Conservation (phyloP, 805 yeast genomes). For the Lipomyces spencermartinsiae region DNA sequence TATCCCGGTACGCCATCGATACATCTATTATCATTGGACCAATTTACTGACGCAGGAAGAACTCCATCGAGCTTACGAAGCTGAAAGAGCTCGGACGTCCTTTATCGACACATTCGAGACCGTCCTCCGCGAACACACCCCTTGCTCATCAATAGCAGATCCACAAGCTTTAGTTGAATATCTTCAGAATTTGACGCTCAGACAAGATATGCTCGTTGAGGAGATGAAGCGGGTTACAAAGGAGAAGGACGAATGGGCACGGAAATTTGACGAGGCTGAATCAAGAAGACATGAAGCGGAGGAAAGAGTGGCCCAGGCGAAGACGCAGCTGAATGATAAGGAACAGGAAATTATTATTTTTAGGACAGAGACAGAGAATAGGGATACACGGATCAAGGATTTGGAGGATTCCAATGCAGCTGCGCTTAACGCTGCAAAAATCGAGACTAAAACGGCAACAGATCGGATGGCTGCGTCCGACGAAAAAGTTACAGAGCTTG, state of each 20-base stretch:
- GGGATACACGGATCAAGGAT: slow-evolving; percentile 16
- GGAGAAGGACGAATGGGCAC: slow-evolving; percentile 32
- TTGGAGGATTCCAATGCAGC: slow-evolving; percentile 1
- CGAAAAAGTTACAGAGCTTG: slow-evolving; percentile 5
- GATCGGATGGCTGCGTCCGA: slow-evolving; percentile 11
- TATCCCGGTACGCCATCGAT: slow-evolving; percentile 64
- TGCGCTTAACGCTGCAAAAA: neutral
- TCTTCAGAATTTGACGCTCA: slow-evolving; percentile 65
- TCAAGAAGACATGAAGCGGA: neutral
- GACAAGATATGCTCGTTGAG: slow-evolving; percentile 63
- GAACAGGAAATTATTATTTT: slow-evolving; percentile 15
- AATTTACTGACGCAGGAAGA: slow-evolving; percentile 20
- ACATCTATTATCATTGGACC: neutral
- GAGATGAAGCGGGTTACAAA: slow-evolving; percentile 63
- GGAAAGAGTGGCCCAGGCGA: neutral
- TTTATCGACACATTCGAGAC: slow-evolving; percentile 69
- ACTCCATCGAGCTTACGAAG: slow-evolving; percentile 81
- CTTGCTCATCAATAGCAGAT: slow-evolving; percentile 76
- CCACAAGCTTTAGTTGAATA: slow-evolving; percentile 73
- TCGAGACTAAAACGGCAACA: slow-evolving; percentile 11
- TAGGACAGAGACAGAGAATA: slow-evolving; percentile 18
- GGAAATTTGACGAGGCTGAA: neutral
- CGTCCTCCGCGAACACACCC: slow-evolving; percentile 78
- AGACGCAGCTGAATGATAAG: slow-evolving; percentile 7
- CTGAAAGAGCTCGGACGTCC: slow-evolving; percentile 71